Evolutionary conservation across 768 basidiomycete species (phyloP).

Genomic region (Kwoniella bestiolae): DNA sequence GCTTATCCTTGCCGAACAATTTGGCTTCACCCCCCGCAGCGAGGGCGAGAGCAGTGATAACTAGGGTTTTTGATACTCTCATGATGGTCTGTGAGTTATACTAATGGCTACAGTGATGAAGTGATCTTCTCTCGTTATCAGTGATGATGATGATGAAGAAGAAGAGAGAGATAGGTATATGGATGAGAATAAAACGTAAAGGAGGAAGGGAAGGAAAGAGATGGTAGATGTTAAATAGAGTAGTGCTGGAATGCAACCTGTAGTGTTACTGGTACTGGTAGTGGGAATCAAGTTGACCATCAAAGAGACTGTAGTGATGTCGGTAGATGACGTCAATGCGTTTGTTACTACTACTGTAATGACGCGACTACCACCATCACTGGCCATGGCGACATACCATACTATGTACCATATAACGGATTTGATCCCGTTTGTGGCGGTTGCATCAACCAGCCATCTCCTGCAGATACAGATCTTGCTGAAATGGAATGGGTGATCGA

Average conservation of each 20-base stretch:
- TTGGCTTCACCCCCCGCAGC: constrained; percentile 57
- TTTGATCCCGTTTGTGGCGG: constrained; percentile 11
- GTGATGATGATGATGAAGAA: neutral
- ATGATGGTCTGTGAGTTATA: constrained; percentile 24
- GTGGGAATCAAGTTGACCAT: constrained; percentile 7
- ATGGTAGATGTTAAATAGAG: neutral
- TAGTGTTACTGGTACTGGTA: neutral
- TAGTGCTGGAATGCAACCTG: neutral
- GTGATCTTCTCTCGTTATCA: neutral
- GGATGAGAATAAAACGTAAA: neutral
- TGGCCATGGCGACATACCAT: neutral
- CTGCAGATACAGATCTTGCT: too few relatives aligned
- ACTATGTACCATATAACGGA: too few relatives aligned
- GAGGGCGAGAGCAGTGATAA: constrained; percentile 59
- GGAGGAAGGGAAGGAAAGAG: constrained; percentile 10
- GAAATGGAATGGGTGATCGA: neutral
- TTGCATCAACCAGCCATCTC: constrained; percentile 1
- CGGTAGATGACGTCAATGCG: constrained; percentile 10
- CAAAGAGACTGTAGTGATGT: neutral
- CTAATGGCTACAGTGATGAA: neutral
- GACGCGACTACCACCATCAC: constrained; percentile 2
- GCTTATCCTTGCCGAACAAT: constrained; percentile 56
- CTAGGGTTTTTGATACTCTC: constrained; percentile 50
- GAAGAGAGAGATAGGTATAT: neutral
- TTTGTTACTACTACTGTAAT: neutral